phyloP scores from a whole-genome alignment of 2,329 filamentous ascomycete genomes.

The Venturia pyrina region DNA sequence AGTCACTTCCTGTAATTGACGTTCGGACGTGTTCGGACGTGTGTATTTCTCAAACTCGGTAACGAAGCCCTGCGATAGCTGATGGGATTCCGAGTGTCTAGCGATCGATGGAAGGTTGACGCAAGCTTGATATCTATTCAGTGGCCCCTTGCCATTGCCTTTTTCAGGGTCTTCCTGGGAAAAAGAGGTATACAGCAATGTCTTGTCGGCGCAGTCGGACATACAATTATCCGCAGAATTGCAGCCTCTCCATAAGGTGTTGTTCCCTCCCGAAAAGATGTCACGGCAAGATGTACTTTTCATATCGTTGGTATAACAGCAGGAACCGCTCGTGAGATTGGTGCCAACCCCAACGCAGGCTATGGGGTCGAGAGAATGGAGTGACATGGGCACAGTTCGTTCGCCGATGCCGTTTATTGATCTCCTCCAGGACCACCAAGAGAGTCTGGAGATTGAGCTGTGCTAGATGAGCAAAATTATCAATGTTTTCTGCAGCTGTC shows the following conservation, averaged over 20 bases:
- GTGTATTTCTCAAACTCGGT: background rate
- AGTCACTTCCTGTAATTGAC: background rate
- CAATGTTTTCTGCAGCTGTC: background rate
- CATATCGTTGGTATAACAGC: slow-evolving; percentile 5
- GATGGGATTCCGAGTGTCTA: background rate
- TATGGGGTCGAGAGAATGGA: background rate
- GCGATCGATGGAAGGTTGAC: background rate
- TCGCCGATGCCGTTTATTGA: background rate
- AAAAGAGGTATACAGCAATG: background rate
- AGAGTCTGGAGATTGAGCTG: background rate
- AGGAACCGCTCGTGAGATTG: background rate
- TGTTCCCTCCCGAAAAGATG: background rate
- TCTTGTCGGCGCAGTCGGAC: background rate
- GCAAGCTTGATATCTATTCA: background rate
- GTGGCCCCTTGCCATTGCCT: background rate
- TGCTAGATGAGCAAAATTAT: background rate
- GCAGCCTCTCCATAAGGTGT: background rate
- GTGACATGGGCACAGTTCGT: background rate
- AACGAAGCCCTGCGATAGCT: background rate
- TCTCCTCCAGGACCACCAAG: background rate
- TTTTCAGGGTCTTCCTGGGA: background rate
- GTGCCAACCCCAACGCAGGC: background rate
- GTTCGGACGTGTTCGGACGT: background rate
- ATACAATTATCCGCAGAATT: background rate
- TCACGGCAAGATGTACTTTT: background rate